Percentiles rank a stretch among this genome's conserved stretches.
Conservation (phyloP, 148 eudicot genomes). For the Agrostemma githago region DNA sequence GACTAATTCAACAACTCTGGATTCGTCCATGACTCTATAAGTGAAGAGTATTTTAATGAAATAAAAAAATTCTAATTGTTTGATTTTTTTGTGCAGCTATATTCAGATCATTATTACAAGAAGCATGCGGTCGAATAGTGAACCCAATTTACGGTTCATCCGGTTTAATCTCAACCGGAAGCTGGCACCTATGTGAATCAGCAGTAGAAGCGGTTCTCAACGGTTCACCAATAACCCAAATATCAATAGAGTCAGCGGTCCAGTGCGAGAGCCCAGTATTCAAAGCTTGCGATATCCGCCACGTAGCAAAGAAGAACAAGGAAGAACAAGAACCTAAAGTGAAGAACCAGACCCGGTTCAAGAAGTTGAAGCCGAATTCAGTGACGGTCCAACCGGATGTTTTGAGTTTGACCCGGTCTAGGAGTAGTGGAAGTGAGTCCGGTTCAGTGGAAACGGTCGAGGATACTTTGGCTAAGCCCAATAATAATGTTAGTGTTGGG, state of each 20-base stretch:
- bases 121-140: conserved; percentile 53
- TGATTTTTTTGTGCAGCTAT: conserved; percentile 26
- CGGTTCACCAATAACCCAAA: conserved; percentile 35
- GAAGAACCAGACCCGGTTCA: conserved; percentile 14
- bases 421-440: neutral
- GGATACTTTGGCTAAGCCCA: conserved; percentile 19
- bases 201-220: conserved; percentile 52
- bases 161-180: conserved; percentile 46
- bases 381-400: neutral
- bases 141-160: conserved; percentile 53
- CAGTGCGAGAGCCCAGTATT: conserved; percentile 10
- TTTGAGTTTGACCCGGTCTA: conserved; percentile 6
- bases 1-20: no score
- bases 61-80: neutral
- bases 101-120: conserved; percentile 43
- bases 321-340: neutral
- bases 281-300: conserved; percentile 30
- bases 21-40: neutral
- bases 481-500: neutral
- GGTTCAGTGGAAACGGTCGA: conserved; percentile 11
- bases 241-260: conserved; percentile 11
- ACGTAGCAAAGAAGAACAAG: conserved; percentile 14
- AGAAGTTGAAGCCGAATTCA: neutral
- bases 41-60: no score
- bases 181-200: conserved; percentile 42